Conservation (phyloP, 2,329 filamentous ascomycete species). For the Neofusicoccum sp. region DNA sequence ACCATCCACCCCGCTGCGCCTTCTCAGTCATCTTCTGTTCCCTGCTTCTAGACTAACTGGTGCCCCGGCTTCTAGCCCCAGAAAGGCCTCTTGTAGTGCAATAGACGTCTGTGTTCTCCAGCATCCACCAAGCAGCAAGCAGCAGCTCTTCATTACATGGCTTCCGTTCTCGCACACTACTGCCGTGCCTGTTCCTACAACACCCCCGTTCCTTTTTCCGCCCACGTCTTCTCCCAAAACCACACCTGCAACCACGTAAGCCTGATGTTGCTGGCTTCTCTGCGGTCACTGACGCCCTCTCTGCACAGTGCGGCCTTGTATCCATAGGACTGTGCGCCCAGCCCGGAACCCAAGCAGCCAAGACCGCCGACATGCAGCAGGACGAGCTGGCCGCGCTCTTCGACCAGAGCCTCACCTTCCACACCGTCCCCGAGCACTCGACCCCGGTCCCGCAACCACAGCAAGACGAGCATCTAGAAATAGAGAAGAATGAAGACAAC, state of each 20-base stretch:
- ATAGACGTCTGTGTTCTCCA: slow-evolving; percentile 7
- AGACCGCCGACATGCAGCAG: slow-evolving; percentile 64
- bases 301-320: slow-evolving; percentile 46
- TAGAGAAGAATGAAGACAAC: not conserved
- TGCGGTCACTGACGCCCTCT: slow-evolving; percentile 27
- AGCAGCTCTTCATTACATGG: slow-evolving; percentile 30
- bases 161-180: slow-evolving; percentile 41
- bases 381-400: slow-evolving; percentile 85
- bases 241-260: slow-evolving; percentile 52
- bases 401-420: slow-evolving; percentile 62
- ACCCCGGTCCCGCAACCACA: slow-evolving; percentile 26
- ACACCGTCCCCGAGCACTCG: slow-evolving; percentile 3
- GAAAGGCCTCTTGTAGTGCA: not conserved
- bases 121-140: not conserved
- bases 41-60: too few relatives aligned
- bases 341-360: slow-evolving; percentile 33
- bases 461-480: slow-evolving; percentile 26
- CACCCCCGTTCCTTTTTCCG: slow-evolving; percentile 44
- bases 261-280: slow-evolving; percentile 14
- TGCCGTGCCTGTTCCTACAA: slow-evolving; percentile 41
- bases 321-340: slow-evolving; percentile 42
- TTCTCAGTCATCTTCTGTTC: too few relatives aligned
- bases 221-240: slow-evolving; percentile 47
- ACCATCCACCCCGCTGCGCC: too few relatives aligned
- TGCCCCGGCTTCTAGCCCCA: too few relatives aligned